A percentile compares a stretch with the other conserved stretches of the same genome.
phyloP scores from a whole-genome alignment of 2,329 filamentous ascomycete species.

The Talaromyces sp. region DNA sequence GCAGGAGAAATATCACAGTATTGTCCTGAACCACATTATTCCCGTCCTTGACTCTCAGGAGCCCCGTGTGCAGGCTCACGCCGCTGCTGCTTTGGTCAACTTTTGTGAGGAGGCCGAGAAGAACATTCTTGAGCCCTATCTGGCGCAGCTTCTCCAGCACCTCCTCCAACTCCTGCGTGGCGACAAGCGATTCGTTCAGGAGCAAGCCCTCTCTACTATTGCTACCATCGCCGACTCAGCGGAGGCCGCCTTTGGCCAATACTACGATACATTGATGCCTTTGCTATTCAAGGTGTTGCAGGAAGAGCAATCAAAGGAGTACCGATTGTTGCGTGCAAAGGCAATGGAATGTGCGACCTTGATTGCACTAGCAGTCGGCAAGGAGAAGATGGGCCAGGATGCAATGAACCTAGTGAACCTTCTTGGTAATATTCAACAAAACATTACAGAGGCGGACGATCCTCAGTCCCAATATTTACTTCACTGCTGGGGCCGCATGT shows the following conservation, averaged over 20 bases:
- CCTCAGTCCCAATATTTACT: constrained; percentile 95
- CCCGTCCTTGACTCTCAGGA: constrained; percentile 86
- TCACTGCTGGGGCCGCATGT: constrained; percentile 99
- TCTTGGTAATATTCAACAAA: constrained; percentile 78
- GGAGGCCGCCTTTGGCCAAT: constrained; percentile 88
- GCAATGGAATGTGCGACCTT: constrained; percentile 98
- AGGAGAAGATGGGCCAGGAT: constrained; percentile 83
- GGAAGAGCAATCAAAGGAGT: constrained; percentile 89
- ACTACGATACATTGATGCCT: constrained; percentile 95
- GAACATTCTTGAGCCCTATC: constrained; percentile 81
- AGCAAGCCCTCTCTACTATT: constrained; percentile 95
- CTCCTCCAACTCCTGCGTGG: constrained; percentile 85
- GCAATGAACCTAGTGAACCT: constrained; percentile 83
- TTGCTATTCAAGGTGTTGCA: constrained; percentile 83
- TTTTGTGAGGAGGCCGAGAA: constrained; percentile 99
- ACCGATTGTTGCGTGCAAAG: constrained; percentile 84
- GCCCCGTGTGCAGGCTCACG: constrained; percentile 91
- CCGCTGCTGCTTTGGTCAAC: constrained; percentile 95
- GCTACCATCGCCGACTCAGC: constrained; percentile 98
- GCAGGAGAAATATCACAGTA: constrained; percentile 90
- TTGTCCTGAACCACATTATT: constrained; percentile 84
- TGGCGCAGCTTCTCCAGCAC: constrained; percentile 79
- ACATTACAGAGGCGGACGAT: constrained; percentile 85
- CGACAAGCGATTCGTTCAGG: constrained; percentile 92
- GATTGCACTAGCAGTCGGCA: constrained; percentile 90